These are phyloP conservation scores for Ustilago curta DNA, from an alignment of 1,284 basidiomycete species.

Conservation along the genomic window DNA sequence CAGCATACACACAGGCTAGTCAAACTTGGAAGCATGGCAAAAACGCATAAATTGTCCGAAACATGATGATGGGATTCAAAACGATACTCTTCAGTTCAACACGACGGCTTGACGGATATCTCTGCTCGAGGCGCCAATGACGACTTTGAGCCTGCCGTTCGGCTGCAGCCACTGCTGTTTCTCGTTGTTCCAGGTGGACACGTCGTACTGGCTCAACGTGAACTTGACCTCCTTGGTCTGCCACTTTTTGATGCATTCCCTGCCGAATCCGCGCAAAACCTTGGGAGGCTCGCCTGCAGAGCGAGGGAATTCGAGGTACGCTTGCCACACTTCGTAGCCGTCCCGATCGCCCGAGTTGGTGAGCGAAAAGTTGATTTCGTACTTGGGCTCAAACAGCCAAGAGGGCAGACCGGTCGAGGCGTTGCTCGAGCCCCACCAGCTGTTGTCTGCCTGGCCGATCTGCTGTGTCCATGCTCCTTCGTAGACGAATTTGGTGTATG, in stretches of 20 bases:
- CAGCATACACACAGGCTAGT: too few species aligned
- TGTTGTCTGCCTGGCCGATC: conserved; percentile 42
- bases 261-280: conserved; percentile 61
- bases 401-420: conserved; percentile 47
- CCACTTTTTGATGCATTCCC: conserved; percentile 37
- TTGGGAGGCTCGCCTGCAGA: conserved; percentile 58
- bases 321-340: conserved; percentile 61
- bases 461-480: conserved; percentile 39
- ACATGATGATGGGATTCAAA: background rate
- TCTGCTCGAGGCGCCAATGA: conserved; percentile 55
- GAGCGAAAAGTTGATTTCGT: conserved; percentile 51
- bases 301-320: conserved; percentile 58
- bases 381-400: conserved; percentile 58
- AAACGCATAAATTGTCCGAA: background rate
- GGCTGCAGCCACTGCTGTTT: conserved; percentile 56
- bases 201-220: conserved; percentile 54
- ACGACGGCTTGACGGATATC: conserved; percentile 52
- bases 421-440: conserved; percentile 45
- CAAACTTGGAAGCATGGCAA: background rate
- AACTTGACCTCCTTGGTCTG: conserved; percentile 42
- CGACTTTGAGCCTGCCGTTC: conserved; percentile 44
- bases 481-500: conserved; percentile 62
- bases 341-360: conserved; percentile 56
- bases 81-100: conserved; percentile 16
- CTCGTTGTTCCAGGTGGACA: conserved; percentile 46